Evolutionary conservation across 192 early-diverging fungal genomes (phyloP).

Genomic region (Backusella parvicylindrica): DNA sequence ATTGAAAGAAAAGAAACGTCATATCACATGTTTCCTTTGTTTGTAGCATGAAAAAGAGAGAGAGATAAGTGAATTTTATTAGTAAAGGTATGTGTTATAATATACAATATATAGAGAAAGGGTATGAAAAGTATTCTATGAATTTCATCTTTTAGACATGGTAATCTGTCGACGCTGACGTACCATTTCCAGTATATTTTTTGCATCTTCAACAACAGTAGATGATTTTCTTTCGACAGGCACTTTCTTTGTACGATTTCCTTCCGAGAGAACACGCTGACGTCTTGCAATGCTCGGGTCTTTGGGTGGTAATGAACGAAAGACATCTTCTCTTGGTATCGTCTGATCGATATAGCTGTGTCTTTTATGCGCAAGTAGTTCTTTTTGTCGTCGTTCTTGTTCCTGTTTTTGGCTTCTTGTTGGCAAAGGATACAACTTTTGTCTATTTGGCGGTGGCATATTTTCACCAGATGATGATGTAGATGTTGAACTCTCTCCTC

Average conservation of each 20-base stretch:
- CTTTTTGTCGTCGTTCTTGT: background rate
- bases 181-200: background rate
- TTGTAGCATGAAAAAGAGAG: background rate
- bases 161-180: background rate
- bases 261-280: background rate
- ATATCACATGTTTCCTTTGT: background rate
- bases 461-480: background rate
- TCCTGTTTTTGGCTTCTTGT: background rate
- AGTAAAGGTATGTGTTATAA: background rate
- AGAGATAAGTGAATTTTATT: no score
- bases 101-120: background rate
- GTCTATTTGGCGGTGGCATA: background rate
- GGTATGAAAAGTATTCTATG: background rate
- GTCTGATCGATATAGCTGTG: background rate
- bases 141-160: background rate
- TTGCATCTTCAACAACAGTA: background rate
- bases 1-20: background rate
- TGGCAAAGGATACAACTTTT: background rate
- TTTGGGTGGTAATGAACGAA: background rate
- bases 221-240: background rate
- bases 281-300: background rate
- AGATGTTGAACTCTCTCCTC: background rate
- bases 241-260: background rate
- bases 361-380: background rate
- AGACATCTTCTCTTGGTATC: background rate